Evolutionary conservation across 306 rosid genomes (phyloP).

Genomic region (Canavalia gladiata): DNA sequence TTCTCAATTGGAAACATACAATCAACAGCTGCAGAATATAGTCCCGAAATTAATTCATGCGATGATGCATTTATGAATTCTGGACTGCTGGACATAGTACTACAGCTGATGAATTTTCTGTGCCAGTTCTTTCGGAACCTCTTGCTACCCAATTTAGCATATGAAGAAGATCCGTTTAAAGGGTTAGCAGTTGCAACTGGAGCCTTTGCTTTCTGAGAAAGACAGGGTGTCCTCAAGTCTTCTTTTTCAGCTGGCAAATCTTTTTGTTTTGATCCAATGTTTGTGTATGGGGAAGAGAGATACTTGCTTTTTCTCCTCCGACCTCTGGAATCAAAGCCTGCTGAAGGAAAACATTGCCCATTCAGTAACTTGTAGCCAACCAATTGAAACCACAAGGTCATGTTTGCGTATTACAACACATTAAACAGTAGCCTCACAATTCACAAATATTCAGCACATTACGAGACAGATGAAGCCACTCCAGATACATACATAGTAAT

Average conservation of each 20-base stretch:
- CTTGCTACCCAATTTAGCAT: constrained; percentile 57
- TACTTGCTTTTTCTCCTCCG: constrained; percentile 87
- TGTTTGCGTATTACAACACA: not conserved
- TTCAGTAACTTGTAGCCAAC: constrained; percentile 31
- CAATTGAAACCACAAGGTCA: constrained; percentile 17
- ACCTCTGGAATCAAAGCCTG: constrained; percentile 65
- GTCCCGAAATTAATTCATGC: constrained; percentile 71
- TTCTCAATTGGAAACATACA: constrained; percentile 59
- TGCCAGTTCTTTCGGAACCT: constrained; percentile 78
- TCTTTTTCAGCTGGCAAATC: constrained; percentile 52
- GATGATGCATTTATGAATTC: constrained; percentile 58
- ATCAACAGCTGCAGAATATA: constrained; percentile 69
- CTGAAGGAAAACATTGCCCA: constrained; percentile 20
- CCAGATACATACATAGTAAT: constrained; percentile 1
- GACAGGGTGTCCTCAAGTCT: constrained; percentile 42
- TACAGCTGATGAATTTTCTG: constrained; percentile 56
- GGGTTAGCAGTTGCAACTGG: constrained; percentile 15
- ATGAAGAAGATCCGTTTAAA: constrained; percentile 42
- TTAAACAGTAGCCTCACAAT: constrained; percentile 12
- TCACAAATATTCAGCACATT: constrained; percentile 38
- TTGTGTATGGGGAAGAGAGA: constrained; percentile 79
- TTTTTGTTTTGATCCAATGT: constrained; percentile 57
- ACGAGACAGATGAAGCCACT: not conserved
- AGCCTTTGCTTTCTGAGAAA: constrained; percentile 46
- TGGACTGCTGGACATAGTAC: constrained; percentile 47